phyloP scores from a whole-genome alignment of 371 early-diverging fungal genomes.

The Rhizopus microsporus region DNA sequence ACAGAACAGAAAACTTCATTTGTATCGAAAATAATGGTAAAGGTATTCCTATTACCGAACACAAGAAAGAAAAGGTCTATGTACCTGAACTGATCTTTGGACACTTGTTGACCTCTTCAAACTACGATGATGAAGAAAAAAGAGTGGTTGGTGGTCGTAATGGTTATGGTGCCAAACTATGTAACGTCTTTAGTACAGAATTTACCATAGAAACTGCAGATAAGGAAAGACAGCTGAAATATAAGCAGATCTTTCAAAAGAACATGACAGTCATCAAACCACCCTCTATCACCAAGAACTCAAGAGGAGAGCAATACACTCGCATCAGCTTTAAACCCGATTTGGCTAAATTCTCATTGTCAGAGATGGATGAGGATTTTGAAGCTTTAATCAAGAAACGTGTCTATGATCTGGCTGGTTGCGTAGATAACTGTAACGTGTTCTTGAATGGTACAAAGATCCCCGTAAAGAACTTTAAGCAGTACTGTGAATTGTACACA shows the following conservation, averaged over 20 bases:
- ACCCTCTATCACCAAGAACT: slow-evolving; percentile 74
- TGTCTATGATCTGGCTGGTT: slow-evolving; percentile 98
- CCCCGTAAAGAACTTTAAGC: slow-evolving; percentile 86
- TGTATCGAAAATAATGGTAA: slow-evolving; percentile 97
- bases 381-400: slow-evolving; percentile 92
- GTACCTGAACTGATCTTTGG: slow-evolving; percentile 99
- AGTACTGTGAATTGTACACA: slow-evolving; percentile 90
- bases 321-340: slow-evolving; percentile 98
- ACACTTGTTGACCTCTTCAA: slow-evolving; percentile 97
- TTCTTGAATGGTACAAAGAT: slow-evolving; percentile 90
- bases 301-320: slow-evolving; percentile 77
- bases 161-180: slow-evolving; percentile 99
- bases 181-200: slow-evolving; percentile 98
- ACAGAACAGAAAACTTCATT: slow-evolving; percentile 79
- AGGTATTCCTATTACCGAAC: slow-evolving; percentile 98
- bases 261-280: slow-evolving; percentile 84
- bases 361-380: slow-evolving; percentile 86
- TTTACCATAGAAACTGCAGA: slow-evolving; percentile 98
- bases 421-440: slow-evolving; percentile 87
- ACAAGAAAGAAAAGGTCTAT: slow-evolving; percentile 92
- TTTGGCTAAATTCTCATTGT: slow-evolving; percentile 92
- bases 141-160: slow-evolving; percentile 99
- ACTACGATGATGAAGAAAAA: slow-evolving; percentile 98
- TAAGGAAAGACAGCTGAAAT: slow-evolving; percentile 69
- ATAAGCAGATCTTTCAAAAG: slow-evolving; percentile 83